These are phyloP conservation scores for Leccinum disarticulatum DNA, from an alignment of 768 basidiomycete species.

Conservation along the genomic window DNA sequence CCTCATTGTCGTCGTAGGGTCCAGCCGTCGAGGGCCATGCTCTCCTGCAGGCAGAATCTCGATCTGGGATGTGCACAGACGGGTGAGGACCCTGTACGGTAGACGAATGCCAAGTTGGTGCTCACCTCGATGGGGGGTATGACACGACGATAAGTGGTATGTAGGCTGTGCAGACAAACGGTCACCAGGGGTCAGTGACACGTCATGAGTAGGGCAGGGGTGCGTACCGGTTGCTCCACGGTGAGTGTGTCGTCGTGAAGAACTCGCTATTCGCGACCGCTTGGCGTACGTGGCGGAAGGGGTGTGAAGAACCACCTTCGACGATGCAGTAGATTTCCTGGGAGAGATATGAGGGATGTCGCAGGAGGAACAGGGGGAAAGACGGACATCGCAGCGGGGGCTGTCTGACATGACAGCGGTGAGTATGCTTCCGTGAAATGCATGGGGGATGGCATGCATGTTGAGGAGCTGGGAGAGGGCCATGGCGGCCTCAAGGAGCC, in stretches of 20 bases:
- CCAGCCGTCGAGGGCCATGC: constrained; percentile 73
- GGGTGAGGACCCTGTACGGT: not conserved
- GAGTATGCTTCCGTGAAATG: constrained; percentile 76
- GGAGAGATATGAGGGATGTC: constrained; percentile 12
- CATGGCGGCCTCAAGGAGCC: constrained; percentile 75
- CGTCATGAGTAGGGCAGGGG: constrained; percentile 3
- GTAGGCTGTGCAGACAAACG: constrained; percentile 48
- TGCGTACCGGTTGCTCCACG: constrained; percentile 82
- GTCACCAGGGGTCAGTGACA: constrained; percentile 9
- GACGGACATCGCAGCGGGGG: constrained; percentile 63
- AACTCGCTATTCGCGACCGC: constrained; percentile 64
- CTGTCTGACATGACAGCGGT: constrained; percentile 67
- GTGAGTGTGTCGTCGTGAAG: constrained; percentile 67
- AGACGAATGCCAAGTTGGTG: constrained; percentile 1
- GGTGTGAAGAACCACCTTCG: constrained; percentile 68
- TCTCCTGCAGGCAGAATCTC: constrained; percentile 83
- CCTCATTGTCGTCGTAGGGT: constrained; percentile 63
- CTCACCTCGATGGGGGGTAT: constrained; percentile 78
- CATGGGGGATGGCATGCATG: constrained; percentile 64
- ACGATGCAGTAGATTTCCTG: constrained; percentile 88
- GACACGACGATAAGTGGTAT: constrained; percentile 69
- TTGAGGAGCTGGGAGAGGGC: constrained; percentile 68
- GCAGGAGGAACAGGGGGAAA: not conserved
- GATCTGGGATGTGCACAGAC: constrained; percentile 47
- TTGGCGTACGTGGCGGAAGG: constrained; percentile 79